Evolutionary conservation across 1,284 basidiomycete species (phyloP).

Genomic region (Takashimella koratensis): DNA sequence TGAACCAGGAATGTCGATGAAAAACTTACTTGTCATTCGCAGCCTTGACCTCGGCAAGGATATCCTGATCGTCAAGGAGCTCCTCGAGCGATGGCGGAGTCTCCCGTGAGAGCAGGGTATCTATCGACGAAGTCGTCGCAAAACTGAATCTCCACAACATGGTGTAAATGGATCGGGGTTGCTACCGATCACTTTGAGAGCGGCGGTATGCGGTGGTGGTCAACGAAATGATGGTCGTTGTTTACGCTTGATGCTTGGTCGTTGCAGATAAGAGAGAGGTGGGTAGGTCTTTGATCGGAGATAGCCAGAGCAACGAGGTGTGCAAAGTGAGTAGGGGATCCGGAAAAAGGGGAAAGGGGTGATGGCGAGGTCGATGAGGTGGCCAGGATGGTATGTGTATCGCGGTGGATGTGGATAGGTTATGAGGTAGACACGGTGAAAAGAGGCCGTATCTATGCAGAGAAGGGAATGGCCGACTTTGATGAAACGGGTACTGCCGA

Average conservation of each 20-base stretch:
- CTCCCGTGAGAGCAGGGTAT: slow-evolving; percentile 43
- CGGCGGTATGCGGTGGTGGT: not conserved
- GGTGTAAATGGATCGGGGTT: slow-evolving; percentile 1
- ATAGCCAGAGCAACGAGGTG: not conserved
- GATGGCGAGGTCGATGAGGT: not conserved
- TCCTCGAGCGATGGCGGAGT: slow-evolving; percentile 65
- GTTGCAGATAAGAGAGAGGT: too few relatives aligned
- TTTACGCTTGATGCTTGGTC: too few relatives aligned
- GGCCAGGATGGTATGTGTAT: not conserved
- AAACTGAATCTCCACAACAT: slow-evolving; percentile 51
- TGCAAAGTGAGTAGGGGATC: not conserved
- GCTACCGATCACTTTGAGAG: too few relatives aligned
- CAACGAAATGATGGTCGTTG: too few relatives aligned
- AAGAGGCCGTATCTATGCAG: too few relatives aligned
- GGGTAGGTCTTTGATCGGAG: not conserved
- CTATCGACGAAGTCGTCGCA: slow-evolving; percentile 44
- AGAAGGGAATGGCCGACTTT: not conserved
- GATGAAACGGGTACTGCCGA: not conserved
- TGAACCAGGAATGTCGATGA: slow-evolving; percentile 15
- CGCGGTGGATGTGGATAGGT: too few relatives aligned
- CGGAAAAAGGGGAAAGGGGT: not conserved
- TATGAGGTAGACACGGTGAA: too few relatives aligned
- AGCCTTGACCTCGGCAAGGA: slow-evolving; percentile 91
- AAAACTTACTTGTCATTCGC: slow-evolving; percentile 68
- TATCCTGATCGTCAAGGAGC: slow-evolving; percentile 88